Evolutionary conservation across 2,329 filamentous ascomycete genomes (phyloP), one percentile per base, ranked within the genome.

Genomic region (Ambrosiella xylebori): DNA sequence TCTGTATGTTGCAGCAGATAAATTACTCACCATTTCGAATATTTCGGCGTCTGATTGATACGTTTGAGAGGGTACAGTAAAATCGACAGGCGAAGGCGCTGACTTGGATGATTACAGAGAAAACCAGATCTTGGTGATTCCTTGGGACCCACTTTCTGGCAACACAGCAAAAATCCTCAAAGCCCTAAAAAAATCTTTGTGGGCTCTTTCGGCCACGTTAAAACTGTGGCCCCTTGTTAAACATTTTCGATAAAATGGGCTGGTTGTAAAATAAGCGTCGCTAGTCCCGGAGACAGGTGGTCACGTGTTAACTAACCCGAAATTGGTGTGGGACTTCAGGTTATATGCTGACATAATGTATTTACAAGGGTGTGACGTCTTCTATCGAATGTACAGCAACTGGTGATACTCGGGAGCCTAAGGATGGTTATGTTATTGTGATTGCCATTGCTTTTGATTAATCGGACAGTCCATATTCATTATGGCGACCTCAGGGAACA

Each of bases 401-500:
- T 51, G 55, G 36, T 57, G 55, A 57, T 57, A 60, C 37, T 39
- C 41, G 57, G 52, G 56, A 60, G 59, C 56, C 56, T 57, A 9
- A 40, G 39, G 17, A 19, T 50, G 17, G 55, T 57, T 56, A 60
- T 40, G 59, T 60, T 52, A 55, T 58, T 55, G 54, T 17, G n/a
- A 51, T 45, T 57, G 19, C 56, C 13, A 51, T 51, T 51, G 47
- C 27, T 15, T 19, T 19, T 11, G 17, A 15, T 11, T 11, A 36
- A 51, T 6, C 9, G 9, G 8, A 51, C n/a, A n/a, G 11, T 19
- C 27, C 8, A 2, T 7, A 51, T 11, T 7, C 37, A 61, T 38
- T 54, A 61, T 61, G 59, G 53, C 59, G 45, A 51, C 59, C 35
- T 56, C 56, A 37, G 73, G 78, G 63, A 81, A 72, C 62, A 76